These are phyloP conservation scores for Babesia ovis DNA, from an alignment of 169 alveolate species.

Conservation along the genomic window DNA sequence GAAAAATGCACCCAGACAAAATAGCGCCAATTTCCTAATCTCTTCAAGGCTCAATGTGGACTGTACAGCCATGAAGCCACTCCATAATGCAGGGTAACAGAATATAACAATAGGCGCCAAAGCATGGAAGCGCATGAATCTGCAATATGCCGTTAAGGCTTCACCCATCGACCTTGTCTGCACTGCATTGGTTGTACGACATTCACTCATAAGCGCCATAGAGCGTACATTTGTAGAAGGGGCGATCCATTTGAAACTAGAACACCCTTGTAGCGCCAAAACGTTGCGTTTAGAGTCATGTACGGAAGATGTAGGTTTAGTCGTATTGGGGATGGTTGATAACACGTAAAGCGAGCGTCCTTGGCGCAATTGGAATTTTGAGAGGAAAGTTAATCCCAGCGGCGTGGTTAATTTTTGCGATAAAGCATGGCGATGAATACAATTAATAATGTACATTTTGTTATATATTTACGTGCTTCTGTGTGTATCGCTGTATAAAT, in stretches of 20 bases:
- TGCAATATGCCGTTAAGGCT: slow-evolving; percentile 10
- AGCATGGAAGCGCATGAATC: slow-evolving; percentile 48
- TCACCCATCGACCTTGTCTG: not conserved
- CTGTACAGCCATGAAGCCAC: slow-evolving; percentile 57
- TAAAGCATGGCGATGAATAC: not conserved
- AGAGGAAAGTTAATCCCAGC: not conserved
- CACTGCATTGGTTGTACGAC: not conserved
- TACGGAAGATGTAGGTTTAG: not conserved
- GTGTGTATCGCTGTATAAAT: no score
- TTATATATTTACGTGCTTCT: not conserved
- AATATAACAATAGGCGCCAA: slow-evolving; percentile 52
- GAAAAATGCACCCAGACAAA: slow-evolving; percentile 67
- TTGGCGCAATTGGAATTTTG: not conserved
- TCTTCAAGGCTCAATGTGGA: slow-evolving; percentile 37
- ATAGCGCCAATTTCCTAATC: slow-evolving; percentile 53
- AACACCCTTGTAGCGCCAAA: not conserved
- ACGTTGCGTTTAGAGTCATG: not conserved
- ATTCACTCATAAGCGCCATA: slow-evolving; percentile 1
- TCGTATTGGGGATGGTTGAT: not conserved
- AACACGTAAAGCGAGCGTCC: not conserved
- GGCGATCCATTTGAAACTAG: not conserved
- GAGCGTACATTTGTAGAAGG: not conserved
- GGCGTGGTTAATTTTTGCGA: slow-evolving; percentile 2
- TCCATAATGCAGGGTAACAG: slow-evolving; percentile 62
- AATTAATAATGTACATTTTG: not conserved